Evolutionary conservation across 805 yeast species (phyloP), one percentile per base, ranked within the genome.

Genomic region (Ogataea zsoltii): DNA sequence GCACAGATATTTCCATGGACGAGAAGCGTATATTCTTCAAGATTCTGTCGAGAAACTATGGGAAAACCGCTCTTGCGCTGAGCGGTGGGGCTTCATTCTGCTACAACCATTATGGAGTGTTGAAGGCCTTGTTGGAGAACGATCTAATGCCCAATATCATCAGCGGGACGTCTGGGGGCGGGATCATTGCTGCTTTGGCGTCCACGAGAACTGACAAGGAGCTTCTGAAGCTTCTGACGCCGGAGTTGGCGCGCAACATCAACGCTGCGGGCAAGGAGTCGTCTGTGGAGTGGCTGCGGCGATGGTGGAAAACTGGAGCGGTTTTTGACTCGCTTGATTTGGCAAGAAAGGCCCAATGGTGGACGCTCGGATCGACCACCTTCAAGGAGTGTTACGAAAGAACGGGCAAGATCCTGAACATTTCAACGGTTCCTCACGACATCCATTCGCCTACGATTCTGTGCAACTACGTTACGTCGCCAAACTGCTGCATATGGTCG

Each of bases 51-150:
- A 77, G 77, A 57, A 84, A 84, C 59, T 82, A 77, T 59, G 95
- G 95, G 7, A 77, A 77, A 47, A 72, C 89, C 0, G 90, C 92
- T 0, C 66, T 86, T 13, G 82, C 88, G 51, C 69, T 86, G 21
- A 77, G 85, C 45, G 94, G 95, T 3, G 95, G 94, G 18, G 95
- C 90, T 1, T 77, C 86, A 25, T 87, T 86, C 62, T 80, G 91
- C 1, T 83, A 84, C 54, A 79, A 82, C 26, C 95, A 86, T 63
- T 82, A 85, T 64, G 95, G 95, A 2, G 78, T 86, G 2, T 74
- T 85, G 21, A 82, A 82, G 51, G 91, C 90, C 0, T 63, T 87
- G 32, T 64, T 85, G 4, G 90, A 87, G 47, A 76, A 77, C 46
- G 84, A 82, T 59, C 65, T 78, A 40, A 66, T 86, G 41, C 95